Percentiles rank a stretch among this genome's conserved stretches.
Evolutionary conservation across 78 protist species (phyloP).

Genomic region (Guillardia theta): DNA sequence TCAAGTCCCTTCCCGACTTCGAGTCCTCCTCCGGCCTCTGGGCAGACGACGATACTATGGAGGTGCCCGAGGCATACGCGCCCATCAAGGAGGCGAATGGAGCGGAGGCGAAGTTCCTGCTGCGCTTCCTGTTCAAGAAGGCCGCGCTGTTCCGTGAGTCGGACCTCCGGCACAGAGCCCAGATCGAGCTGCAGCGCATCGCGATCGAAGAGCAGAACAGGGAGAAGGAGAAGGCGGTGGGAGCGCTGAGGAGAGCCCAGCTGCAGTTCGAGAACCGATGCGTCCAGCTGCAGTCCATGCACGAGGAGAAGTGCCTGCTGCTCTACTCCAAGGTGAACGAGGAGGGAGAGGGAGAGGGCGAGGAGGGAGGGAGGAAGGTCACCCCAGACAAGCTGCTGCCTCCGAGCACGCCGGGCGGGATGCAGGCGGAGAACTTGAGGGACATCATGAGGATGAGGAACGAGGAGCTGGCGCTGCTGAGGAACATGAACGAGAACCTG

Average conservation of each 20-base stretch:
- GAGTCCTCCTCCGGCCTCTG: not conserved
- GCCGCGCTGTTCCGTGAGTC: conserved; percentile 13
- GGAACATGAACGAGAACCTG: conserved; percentile 14
- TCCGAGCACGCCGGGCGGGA: not conserved
- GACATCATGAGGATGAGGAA: not conserved
- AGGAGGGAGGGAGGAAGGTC: not conserved
- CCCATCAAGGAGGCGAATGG: conserved; percentile 10
- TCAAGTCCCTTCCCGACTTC: conserved; percentile 33
- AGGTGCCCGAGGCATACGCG: conserved; percentile 19
- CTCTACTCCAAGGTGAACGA: conserved; percentile 18
- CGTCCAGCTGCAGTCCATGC: not conserved
- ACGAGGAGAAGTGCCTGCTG: conserved; percentile 22
- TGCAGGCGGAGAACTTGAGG: not conserved
- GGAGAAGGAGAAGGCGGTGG: conserved; percentile 4
- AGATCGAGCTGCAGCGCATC: conserved; percentile 30
- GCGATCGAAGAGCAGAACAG: conserved; percentile 29
- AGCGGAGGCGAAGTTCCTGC: not conserved
- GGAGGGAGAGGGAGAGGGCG: not conserved
- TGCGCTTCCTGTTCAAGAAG: conserved; percentile 20
- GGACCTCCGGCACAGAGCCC: not conserved
- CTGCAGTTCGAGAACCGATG: conserved; percentile 2
- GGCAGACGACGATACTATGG: conserved; percentile 7
- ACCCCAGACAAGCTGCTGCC: not conserved
- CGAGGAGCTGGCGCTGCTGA: conserved; percentile 26
- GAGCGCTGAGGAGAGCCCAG: not conserved